Base-by-base conservation (phyloP, 495 filamentous ascomycete species). In the Chlorociboria aeruginascens region DNA sequence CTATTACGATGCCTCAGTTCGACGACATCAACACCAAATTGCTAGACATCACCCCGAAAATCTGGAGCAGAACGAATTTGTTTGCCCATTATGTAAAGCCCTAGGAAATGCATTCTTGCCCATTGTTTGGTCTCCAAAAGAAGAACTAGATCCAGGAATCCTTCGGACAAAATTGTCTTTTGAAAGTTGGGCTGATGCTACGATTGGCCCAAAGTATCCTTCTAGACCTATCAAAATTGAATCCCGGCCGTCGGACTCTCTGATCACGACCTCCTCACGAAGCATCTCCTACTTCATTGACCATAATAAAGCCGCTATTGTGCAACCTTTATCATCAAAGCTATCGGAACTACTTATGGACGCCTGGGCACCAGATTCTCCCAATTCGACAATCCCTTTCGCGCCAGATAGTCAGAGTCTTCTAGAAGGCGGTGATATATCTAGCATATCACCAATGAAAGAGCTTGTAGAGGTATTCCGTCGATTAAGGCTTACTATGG, bases 31-130 rank as follows among this genome's bases (percentile, higher is more conserved):
- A 32, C 85, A 88, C 53, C 92, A 97, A 56, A 92, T 97, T 61
- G 89, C 93, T 12, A 77, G 92, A 4, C 83, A 92, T 49, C 89
- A 95, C 55, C 92, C 92, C 0, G 93, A 97, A 61, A 72, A 77
- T 40, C 67, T 85, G 1, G 65, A 72, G 11, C 65, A 74, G 17
- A 82, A 92, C 37, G 92, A 99, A 51, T 99, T 97, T 56, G 83
- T 95, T 25, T 99, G 92, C 54, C 92, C 92, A n/a, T 72, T 99
- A 10, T 99, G 92, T 69, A 99, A 97, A 64, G 93, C 93, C 1
- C 73, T 97, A 7, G 92, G 93, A 2, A 99, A 99, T 58, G 76
- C 86, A 7, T 97, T 99, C 68, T 65, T 99, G 30, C 93, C 93
- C 1, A 89, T 97, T 41, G 84, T 92, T 31, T 99, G 93, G 93